Evolutionary conservation across 2,329 filamentous ascomycete genomes (phyloP), one percentile per base, ranked within the genome.

Genomic region (Arthrinium phaeospermum): DNA sequence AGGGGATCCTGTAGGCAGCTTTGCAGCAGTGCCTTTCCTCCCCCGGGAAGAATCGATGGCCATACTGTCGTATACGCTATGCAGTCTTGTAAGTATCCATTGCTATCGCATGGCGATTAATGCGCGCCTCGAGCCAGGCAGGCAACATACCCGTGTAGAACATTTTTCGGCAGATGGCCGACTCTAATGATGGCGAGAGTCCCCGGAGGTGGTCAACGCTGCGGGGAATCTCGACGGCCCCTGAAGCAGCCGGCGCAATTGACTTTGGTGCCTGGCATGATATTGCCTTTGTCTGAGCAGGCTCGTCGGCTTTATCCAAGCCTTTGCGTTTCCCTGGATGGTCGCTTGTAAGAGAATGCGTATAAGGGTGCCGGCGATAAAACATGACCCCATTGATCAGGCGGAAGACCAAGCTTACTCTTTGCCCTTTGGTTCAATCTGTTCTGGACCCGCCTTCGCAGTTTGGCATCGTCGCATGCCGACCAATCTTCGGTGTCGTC

Each of bases 191-290:
- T n/a, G 57, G 57, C 19, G 57, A 64, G 10, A 64, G 34, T 6
- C 57, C 57, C n/a, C 57, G 57, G n/a, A 64, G 57, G 19, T 64
- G 57, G 57, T 64, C 57, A n/a, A 64, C 57, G 34, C 57, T 64
- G 37, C 57, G 57, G 22, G 57, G 57, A 34, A 64, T 41, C 22
- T 64, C 57, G 12, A 41, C 7, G 10, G 14, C 22, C 8, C 34
- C 30, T 7, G 57, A 4, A 41, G 34, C n/a, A 41, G 34, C 34
- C 4, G 34, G 10, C 13, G 57, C 30, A 14, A 64, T 64, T 41
- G 57, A 24, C 19, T 13, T 64, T 37, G 34, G 19, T 22, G 19
- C 19, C 10, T 14, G 57, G 10, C 30, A n/a, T 41, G 22, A 4
- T 8, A 61, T 34, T 37, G 57, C 8, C 34, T 64, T 37, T 22